A percentile compares a stretch with the other conserved stretches of the same genome.
phyloP scores from a whole-genome alignment of 345 rosid species.

The Mangifera indica region DNA sequence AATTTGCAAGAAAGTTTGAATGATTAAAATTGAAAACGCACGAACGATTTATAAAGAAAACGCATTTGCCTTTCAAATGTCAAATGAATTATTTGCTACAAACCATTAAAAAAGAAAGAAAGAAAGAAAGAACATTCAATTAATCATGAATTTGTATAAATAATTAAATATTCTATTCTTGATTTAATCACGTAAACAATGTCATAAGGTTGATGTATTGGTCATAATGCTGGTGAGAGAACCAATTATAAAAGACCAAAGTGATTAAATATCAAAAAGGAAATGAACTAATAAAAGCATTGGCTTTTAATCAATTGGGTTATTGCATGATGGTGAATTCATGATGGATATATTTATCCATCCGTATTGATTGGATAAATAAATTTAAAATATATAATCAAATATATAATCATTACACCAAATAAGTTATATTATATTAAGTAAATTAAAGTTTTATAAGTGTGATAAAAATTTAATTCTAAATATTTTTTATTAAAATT shows the following conservation, averaged over 20 bases:
- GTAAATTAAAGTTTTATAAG: too few relatives aligned
- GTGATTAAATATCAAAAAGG: not conserved
- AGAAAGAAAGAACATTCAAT: not conserved
- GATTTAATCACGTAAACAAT: not conserved
- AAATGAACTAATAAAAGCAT: not conserved
- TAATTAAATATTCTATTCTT: too few relatives aligned
- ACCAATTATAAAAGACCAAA: not conserved
- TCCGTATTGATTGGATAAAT: too few relatives aligned
- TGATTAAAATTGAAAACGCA: not conserved
- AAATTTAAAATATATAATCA: too few relatives aligned
- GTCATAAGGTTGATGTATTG: not conserved
- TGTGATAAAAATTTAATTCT: too few relatives aligned
- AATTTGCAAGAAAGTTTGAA: not conserved
- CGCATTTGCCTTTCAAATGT: not conserved
- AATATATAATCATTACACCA: too few relatives aligned
- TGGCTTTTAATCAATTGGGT: not conserved
- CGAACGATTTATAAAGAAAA: not conserved
- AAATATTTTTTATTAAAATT: too few relatives aligned
- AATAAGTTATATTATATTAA: too few relatives aligned
- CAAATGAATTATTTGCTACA: too few relatives aligned
- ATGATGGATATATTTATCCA: not conserved
- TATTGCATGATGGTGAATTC: not conserved
- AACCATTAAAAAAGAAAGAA: not conserved
- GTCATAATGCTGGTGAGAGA: not conserved
- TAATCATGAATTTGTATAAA: too few relatives aligned